Evolutionary conservation across 768 basidiomycete species (phyloP).

Genomic region (Auriscalpium orientale): DNA sequence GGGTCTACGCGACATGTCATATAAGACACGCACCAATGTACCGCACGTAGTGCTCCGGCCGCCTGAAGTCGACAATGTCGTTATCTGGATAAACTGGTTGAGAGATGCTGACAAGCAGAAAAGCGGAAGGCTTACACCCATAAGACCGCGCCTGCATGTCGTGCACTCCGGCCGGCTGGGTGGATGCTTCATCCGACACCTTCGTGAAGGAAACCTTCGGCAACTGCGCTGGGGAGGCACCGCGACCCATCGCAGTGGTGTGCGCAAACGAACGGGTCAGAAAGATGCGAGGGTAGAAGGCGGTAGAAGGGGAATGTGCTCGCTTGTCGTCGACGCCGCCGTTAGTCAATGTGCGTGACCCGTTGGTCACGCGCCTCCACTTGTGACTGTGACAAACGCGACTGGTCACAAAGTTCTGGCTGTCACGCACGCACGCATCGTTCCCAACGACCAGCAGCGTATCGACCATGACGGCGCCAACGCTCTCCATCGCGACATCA

Average conservation of each 20-base stretch:
- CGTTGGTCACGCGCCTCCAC: too few relatives aligned
- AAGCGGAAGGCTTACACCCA: slow-evolving; percentile 52
- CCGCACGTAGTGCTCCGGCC: slow-evolving; percentile 84
- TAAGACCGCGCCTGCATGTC: slow-evolving; percentile 58
- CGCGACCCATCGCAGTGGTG: neutral
- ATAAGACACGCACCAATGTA: slow-evolving; percentile 61
- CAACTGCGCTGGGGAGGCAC: slow-evolving; percentile 19
- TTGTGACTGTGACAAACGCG: neutral
- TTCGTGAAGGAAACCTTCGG: slow-evolving; percentile 65
- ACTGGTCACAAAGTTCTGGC: neutral
- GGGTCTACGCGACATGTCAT: neutral
- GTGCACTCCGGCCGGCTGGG: slow-evolving; percentile 54
- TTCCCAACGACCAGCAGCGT: neutral
- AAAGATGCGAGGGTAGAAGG: too few relatives aligned
- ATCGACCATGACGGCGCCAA: neutral
- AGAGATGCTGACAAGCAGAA: neutral
- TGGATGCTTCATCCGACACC: slow-evolving; percentile 55
- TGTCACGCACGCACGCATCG: neutral
- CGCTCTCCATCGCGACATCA: neutral
- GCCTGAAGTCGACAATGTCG: slow-evolving; percentile 61
- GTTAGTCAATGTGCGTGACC: too few relatives aligned
- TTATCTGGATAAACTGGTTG: slow-evolving; percentile 35
- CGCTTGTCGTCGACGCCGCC: too few relatives aligned
- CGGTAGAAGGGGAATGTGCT: too few relatives aligned
- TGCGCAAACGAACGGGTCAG: too few relatives aligned